Conservation (phyloP, 2,329 filamentous ascomycete species). For the Talaromyces sp. region DNA sequence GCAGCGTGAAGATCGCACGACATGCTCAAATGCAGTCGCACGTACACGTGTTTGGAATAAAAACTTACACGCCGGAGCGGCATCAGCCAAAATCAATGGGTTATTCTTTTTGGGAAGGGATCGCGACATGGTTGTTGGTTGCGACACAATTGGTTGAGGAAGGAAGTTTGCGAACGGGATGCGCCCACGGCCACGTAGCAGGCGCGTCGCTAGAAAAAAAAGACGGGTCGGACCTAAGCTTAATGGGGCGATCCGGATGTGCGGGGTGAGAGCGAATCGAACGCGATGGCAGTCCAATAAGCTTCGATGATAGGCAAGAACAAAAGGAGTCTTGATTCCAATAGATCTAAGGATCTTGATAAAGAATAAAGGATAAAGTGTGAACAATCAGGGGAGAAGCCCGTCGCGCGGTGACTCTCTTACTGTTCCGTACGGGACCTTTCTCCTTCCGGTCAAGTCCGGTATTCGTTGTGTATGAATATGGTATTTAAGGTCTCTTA, state of each 20-base stretch:
- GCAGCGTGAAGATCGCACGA: conserved; percentile 8
- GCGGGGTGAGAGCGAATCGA: conserved; percentile 2
- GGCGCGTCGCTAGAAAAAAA: conserved; percentile 39
- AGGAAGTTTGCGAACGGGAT: conserved; percentile 25
- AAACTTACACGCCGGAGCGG: conserved; percentile 50
- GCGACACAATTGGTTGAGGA: conserved; percentile 12
- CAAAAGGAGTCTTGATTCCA: neutral
- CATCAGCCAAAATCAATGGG: conserved; percentile 48
- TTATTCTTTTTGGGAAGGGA: conserved; percentile 50
- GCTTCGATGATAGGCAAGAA: neutral
- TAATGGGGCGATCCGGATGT: conserved; percentile 6
- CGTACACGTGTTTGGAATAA: conserved; percentile 15
- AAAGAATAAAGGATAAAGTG: conserved; percentile 13
- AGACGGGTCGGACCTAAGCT: conserved; percentile 23
- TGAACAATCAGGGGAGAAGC: conserved; percentile 26
- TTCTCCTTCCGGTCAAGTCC: conserved; percentile 27
- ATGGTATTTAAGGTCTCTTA: neutral
- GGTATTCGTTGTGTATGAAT: conserved; percentile 13
- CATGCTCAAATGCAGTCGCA: conserved; percentile 18
- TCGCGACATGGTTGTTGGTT: conserved; percentile 42
- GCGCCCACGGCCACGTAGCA: conserved; percentile 48
- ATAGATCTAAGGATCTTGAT: conserved; percentile 6
- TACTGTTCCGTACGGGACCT: conserved; percentile 16
- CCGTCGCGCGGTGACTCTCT: conserved; percentile 21
- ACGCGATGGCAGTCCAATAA: conserved; percentile 2